Base-by-base conservation (phyloP, 805 yeast genomes). In the Brettanomyces naardenensis region DNA sequence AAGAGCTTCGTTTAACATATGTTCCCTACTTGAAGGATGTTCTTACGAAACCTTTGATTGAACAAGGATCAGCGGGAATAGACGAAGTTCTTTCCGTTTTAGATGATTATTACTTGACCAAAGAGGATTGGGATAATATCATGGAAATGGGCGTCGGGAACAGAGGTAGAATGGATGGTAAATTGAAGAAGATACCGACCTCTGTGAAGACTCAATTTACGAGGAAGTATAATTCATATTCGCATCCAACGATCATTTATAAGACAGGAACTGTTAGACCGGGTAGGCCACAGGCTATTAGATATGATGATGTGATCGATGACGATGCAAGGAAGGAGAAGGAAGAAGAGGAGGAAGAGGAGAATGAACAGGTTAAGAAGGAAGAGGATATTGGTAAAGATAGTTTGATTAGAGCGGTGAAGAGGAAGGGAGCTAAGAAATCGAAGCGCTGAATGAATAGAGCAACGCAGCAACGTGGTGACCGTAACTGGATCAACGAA, bases 71-170 rank as follows among this genome's bases (percentile, higher is more conserved):
- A 4, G 85, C 68, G 2, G 94, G 87, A 2, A 72, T 90, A 23
- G 65, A 65, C 0, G 72, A 69, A 3, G 80, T 83, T 3, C 77
- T 92, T 35, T 65, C 67, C n/a, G 51, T 75, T 2, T 71, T 92
- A 83, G 99, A 92, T 59, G 67, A 75, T 26, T 92, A 92, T 58
- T 92, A 77, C 52, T 58, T 92, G 28, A 83, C 95, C 6, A 82
- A 77, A 51, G 95, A 89, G 41, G 97, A 92, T 58, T 90, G 95
- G 89, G 97, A 90, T 53, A 71, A 71, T 18, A 64, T 92, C 9
- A 68, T 87, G 72, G 97, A 89, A 44, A 74, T 89, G 44, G 81
- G 86, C 14, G 79, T 88, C 10, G 95, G 95, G 0, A 45, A 52
- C 4, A 52, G 49, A 21, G 64, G 66, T 23, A 51, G 59, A 29